Evolutionary conservation across 371 early-diverging fungal species (phyloP), one percentile per base, ranked within the genome.

Genomic region (Mortierella sp.): DNA sequence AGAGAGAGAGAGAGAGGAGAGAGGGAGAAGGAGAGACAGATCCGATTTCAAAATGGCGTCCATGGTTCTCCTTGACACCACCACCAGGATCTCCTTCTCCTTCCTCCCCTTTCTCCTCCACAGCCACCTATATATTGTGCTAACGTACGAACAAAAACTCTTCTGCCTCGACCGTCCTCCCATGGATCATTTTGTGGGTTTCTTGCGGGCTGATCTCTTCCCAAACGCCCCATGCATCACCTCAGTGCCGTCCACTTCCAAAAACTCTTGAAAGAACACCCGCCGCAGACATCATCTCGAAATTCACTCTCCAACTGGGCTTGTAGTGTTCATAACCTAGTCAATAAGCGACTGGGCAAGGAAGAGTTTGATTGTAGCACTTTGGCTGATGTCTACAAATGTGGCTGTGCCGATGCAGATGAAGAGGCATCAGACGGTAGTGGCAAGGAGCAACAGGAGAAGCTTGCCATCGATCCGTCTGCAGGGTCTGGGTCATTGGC

Each of bases 261-360:
- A 76, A 61, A 81, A 45, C 75, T 96, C n/a, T 74, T 99, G 19
- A 86, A 89, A 25, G 81, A 87, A 53, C 86, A 94, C 79, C 99
- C 99, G n/a, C 98, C 99, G 15, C 89, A 92, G 68, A 90, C 90
- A 5, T 85, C 87, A 9, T 90, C 92, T 0, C 79, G 96, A 28
- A 84, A 88, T 25, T 90, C 92, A 9, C 89, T 96, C 25, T 91
- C 93, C 18, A 92, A 94, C 75, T 99, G 98, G 95, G 84, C 96
- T 16, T 99, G 99, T 84, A 83, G 87, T 7, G 89, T 95, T 57
- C 99, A 99, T 80, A 99, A 99, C 81, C 89, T 93, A 21, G 99
- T 99, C 43, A 99, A 99, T 83, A 85, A 87, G 72, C 86, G 96
- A 65, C 82, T 99, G 7, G 84, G 89, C 11, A 99, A 99, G 76